Evolutionary conservation across 768 basidiomycete species (phyloP).

Genomic region (Collybia sp.): DNA sequence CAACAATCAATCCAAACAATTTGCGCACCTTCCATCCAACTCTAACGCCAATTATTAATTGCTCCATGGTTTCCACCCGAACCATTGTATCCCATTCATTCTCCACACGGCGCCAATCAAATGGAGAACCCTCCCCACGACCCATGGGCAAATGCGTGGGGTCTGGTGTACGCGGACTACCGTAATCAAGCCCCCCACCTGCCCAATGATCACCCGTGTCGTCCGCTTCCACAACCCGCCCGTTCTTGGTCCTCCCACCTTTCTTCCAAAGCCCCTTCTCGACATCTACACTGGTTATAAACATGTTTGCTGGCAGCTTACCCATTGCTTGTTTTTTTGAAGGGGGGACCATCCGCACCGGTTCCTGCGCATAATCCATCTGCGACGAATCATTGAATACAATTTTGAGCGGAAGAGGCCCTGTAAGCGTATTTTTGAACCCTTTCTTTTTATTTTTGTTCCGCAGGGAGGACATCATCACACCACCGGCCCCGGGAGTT

Average conservation of each 20-base stretch:
- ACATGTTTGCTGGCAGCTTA: slow-evolving; percentile 52
- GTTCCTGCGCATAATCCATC: background rate
- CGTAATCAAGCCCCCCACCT: background rate
- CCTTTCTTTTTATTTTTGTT: slow-evolving; percentile 77
- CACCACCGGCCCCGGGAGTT: slow-evolving; percentile 5
- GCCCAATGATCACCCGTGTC: slow-evolving; percentile 5
- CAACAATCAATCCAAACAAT: background rate
- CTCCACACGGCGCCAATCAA: slow-evolving; percentile 35
- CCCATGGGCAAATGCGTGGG: background rate
- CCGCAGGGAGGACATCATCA: slow-evolving; percentile 50
- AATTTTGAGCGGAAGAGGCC: slow-evolving; percentile 44
- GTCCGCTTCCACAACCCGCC: slow-evolving; percentile 9
- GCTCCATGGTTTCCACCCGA: slow-evolving; percentile 15
- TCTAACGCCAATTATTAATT: slow-evolving; percentile 23
- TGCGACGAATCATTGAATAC: slow-evolving; percentile 33
- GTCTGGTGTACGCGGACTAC: background rate
- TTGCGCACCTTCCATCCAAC: slow-evolving; percentile 48
- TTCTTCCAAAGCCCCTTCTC: slow-evolving; percentile 40
- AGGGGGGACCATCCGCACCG: slow-evolving; percentile 48
- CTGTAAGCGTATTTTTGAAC: slow-evolving; percentile 48
- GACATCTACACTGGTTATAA: slow-evolving; percentile 72
- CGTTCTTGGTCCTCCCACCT: slow-evolving; percentile 24
- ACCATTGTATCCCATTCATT: slow-evolving; percentile 21
- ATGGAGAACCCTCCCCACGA: slow-evolving; percentile 1
- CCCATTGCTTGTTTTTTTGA: slow-evolving; percentile 51